These are phyloP conservation scores for Candida stauntonica DNA, from an alignment of 805 yeast genomes.

Conservation along the genomic window DNA sequence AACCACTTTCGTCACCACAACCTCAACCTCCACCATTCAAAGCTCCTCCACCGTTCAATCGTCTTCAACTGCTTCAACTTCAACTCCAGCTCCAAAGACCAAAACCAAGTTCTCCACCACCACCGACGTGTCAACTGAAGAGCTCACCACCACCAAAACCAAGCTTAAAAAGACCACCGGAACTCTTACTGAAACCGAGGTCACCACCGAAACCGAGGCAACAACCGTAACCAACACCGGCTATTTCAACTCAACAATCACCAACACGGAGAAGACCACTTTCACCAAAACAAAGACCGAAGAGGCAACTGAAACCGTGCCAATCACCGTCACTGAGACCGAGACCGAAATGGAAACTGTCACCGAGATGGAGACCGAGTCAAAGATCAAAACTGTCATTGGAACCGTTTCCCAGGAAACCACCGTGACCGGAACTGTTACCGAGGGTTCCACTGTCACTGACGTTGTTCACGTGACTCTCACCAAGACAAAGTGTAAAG, in stretches of 20 bases:
- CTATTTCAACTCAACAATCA: not conserved
- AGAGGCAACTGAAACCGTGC: not conserved
- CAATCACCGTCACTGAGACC: conserved; percentile 2
- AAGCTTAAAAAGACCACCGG: no score
- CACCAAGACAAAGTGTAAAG: not conserved
- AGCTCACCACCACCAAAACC: no score
- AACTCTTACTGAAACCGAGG: not conserved
- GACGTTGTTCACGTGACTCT: not conserved
- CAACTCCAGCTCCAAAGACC: no score
- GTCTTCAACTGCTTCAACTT: no score
- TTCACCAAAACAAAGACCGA: not conserved
- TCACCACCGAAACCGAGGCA: not conserved
- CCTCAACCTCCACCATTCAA: not conserved
- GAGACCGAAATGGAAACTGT: not conserved
- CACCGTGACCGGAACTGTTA: conserved; percentile 1
- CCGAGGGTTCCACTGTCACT: conserved; percentile 1
- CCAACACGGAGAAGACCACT: conserved; percentile 2
- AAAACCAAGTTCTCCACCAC: no score
- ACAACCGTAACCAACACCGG: not conserved
- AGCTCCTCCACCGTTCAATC: not conserved
- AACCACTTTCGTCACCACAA: not conserved
- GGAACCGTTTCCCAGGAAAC: conserved; percentile 4
- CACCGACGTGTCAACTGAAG: no score
- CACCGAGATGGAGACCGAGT: not conserved
- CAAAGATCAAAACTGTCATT: not conserved